Conservation (phyloP, 2,329 filamentous ascomycete genomes). For the Dactylonectria estremocensis region DNA sequence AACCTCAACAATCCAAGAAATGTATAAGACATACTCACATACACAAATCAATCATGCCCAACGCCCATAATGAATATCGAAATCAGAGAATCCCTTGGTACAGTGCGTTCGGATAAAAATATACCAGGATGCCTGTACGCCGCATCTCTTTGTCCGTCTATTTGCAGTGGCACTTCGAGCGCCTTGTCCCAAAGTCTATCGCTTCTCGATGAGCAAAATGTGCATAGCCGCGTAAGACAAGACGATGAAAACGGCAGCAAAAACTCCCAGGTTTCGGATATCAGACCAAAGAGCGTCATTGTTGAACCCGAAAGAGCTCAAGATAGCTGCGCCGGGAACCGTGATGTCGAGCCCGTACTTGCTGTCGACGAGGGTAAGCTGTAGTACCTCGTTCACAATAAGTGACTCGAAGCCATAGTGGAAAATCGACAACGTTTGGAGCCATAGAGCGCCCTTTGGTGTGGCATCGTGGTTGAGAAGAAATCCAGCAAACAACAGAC, state of each 20-base stretch:
- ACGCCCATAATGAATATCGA: conserved; percentile 22
- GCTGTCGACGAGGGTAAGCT: conserved; percentile 90
- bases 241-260: conserved; percentile 86
- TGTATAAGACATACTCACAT: background rate
- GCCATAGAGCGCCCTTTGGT: conserved; percentile 86
- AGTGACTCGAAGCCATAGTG: conserved; percentile 97
- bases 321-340: conserved; percentile 92
- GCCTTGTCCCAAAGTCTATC: conserved; percentile 51
- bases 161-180: conserved; percentile 6
- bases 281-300: conserved; percentile 90
- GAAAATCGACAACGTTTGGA: conserved; percentile 96
- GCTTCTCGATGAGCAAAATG: conserved; percentile 89
- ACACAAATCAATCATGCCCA: conserved; percentile 7
- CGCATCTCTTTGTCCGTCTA: conserved; percentile 18
- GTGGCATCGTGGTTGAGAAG: conserved; percentile 96
- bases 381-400: conserved; percentile 96
- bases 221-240: conserved; percentile 96
- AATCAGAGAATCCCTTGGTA: conserved; percentile 12
- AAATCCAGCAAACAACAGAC: conserved; percentile 92
- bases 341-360: conserved; percentile 98
- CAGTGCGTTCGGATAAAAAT: conserved; percentile 12
- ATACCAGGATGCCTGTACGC: conserved; percentile 9
- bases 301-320: conserved; percentile 95
- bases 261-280: conserved; percentile 84
- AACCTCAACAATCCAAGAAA: conserved; percentile 16